phyloP scores from a whole-genome alignment of 2,329 filamentous ascomycete genomes.

The Botrytis fragariae region DNA sequence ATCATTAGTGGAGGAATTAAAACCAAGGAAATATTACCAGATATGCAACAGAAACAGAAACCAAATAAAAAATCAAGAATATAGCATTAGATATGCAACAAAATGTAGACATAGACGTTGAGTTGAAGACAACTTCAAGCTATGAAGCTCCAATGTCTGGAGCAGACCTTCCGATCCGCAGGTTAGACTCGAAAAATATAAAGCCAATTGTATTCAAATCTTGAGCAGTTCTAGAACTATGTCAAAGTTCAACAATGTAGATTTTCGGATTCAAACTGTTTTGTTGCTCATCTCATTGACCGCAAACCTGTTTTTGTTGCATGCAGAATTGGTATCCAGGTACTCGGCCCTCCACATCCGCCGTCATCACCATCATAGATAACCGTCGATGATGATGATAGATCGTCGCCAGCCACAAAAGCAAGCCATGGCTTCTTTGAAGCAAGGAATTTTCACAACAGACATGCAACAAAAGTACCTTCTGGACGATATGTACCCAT shows the following conservation, averaged over 20 bases:
- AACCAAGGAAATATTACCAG: conserved; percentile 2
- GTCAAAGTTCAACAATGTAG: not conserved
- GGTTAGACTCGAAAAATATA: not conserved
- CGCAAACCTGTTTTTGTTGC: conserved; percentile 10
- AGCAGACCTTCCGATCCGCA: not conserved
- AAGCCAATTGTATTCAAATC: not conserved
- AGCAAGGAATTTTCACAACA: not conserved
- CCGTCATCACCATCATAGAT: not conserved
- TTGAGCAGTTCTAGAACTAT: not conserved
- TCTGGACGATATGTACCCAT: not conserved
- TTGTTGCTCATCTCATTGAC: conserved; percentile 6
- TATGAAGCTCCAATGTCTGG: not conserved
- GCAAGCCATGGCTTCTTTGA: not conserved
- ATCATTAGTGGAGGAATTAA: not conserved
- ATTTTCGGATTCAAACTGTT: not conserved
- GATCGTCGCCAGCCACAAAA: not conserved
- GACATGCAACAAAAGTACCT: not conserved
- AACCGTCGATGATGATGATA: not conserved
- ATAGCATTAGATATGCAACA: not conserved
- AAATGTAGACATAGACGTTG: not conserved
- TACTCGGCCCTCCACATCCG: not conserved
- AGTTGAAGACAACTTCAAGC: not conserved
- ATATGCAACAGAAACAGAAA: not conserved
- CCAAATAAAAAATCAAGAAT: not conserved
- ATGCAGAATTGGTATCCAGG: not conserved